Percentiles rank a stretch among this genome's conserved stretches.
Conservation (phyloP, 257 asterid species). For the Solanum pimpinellifolium region DNA sequence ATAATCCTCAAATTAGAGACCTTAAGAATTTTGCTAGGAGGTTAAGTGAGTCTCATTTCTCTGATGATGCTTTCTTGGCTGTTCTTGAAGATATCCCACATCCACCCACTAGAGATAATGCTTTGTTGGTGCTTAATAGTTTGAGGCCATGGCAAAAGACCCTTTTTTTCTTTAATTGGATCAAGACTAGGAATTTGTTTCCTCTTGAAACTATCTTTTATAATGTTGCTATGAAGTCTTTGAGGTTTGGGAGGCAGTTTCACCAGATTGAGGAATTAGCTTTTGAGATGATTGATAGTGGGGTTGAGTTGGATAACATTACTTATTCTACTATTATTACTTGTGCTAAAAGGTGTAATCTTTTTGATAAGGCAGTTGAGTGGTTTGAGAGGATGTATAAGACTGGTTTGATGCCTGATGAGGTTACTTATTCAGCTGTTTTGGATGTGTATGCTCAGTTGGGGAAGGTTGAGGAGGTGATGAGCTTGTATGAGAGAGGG, state of each 20-base stretch:
- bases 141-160: slow-evolving; percentile 62
- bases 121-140: slow-evolving; percentile 60
- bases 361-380: slow-evolving; percentile 81
- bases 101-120: slow-evolving; percentile 48
- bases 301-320: slow-evolving; percentile 64
- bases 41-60: slow-evolving; percentile 39
- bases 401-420: slow-evolving; percentile 95
- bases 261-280: slow-evolving; percentile 68
- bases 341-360: slow-evolving; percentile 77
- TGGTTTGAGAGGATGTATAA: slow-evolving; percentile 97
- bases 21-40: slow-evolving; percentile 51
- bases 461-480: slow-evolving; percentile 79
- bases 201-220: slow-evolving; percentile 83
- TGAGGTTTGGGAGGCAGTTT: slow-evolving; percentile 82
- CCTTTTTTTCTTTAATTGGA: slow-evolving; percentile 69
- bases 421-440: slow-evolving; percentile 86
- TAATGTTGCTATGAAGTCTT: slow-evolving; percentile 77
- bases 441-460: slow-evolving; percentile 81
- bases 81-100: slow-evolving; percentile 53
- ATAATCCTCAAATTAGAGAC: slow-evolving; percentile 65
- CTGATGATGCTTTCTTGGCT: slow-evolving; percentile 39
- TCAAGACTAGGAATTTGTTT: slow-evolving; percentile 40
- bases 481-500: slow-evolving; percentile 83
- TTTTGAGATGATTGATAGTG: slow-evolving; percentile 64
- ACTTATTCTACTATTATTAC: slow-evolving; percentile 90